Evolutionary conservation across 768 basidiomycete genomes (phyloP).

Genomic region (Leccinum truebloodii): DNA sequence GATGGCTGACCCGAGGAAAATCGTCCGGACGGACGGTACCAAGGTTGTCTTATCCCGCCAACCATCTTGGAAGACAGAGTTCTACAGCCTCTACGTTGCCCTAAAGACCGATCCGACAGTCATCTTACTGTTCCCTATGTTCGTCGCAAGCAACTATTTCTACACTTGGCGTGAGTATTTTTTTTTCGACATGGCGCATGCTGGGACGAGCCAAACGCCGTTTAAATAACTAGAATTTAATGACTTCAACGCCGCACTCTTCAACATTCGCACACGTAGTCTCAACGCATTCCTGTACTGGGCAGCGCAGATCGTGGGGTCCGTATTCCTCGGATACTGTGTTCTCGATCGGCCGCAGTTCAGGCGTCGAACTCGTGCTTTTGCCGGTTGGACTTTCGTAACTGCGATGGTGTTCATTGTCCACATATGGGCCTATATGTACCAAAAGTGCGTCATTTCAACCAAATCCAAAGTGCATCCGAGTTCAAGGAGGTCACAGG

Average conservation of each 20-base stretch:
- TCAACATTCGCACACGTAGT: conserved; percentile 79
- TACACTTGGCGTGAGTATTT: conserved; percentile 73
- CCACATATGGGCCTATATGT: conserved; percentile 76
- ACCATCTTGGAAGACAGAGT: conserved; percentile 77
- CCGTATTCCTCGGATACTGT: conserved; percentile 61
- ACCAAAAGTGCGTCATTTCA: conserved; percentile 56
- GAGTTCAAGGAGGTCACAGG: conserved; percentile 29
- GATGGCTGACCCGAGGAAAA: conserved; percentile 71
- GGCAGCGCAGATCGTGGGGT: conserved; percentile 77
- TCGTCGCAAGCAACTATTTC: conserved; percentile 83
- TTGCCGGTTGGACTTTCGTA: conserved; percentile 64
- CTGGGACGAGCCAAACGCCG: conserved; percentile 9
- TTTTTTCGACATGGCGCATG: neutral
- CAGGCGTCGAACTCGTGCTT: conserved; percentile 69
- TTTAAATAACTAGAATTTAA: conserved; percentile 45
- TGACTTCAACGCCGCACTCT: conserved; percentile 73
- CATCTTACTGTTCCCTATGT: conserved; percentile 81
- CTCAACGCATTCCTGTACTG: conserved; percentile 82
- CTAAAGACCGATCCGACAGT: conserved; percentile 72
- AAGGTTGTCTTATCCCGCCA: conserved; percentile 62
- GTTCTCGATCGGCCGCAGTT: conserved; percentile 60
- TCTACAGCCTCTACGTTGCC: conserved; percentile 67
- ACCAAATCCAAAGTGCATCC: neutral
- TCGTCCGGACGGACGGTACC: conserved; percentile 76
- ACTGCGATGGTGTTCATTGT: conserved; percentile 64